phyloP scores from a whole-genome alignment of 2,329 filamentous ascomycete genomes.

The Xenoacremonium recifei region DNA sequence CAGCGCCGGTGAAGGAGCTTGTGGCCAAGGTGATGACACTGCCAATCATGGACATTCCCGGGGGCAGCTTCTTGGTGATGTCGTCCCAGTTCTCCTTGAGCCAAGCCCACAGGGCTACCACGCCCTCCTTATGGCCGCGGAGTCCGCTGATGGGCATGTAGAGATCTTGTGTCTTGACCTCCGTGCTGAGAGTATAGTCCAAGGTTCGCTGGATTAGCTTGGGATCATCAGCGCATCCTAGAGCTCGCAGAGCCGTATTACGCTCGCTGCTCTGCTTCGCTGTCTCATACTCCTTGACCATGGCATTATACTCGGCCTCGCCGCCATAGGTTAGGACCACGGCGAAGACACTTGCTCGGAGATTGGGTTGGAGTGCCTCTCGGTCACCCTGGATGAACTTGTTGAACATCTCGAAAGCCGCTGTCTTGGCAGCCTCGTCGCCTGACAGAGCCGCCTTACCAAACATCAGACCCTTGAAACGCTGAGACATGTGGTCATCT shows the following conservation, averaged over 20 bases:
- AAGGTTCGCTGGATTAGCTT: constrained; percentile 81
- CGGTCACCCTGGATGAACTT: constrained; percentile 79
- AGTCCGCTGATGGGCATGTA: constrained; percentile 84
- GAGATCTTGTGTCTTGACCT: constrained; percentile 92
- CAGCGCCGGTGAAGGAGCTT: constrained; percentile 72
- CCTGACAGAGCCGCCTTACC: constrained; percentile 77
- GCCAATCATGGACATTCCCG: constrained; percentile 83
- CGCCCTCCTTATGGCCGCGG: constrained; percentile 72
- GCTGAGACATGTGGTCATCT: constrained; percentile 87
- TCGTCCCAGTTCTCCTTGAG: constrained; percentile 87
- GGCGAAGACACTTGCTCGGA: constrained; percentile 81
- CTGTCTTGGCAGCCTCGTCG: constrained; percentile 74
- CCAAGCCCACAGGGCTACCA: constrained; percentile 79
- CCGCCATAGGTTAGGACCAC: constrained; percentile 83
- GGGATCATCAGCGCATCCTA: constrained; percentile 76
- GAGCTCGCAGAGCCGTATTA: constrained; percentile 81
- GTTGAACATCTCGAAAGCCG: constrained; percentile 86
- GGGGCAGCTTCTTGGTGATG: constrained; percentile 76
- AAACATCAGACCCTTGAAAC: constrained; percentile 93
- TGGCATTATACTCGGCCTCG: constrained; percentile 44
- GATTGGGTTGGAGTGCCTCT: constrained; percentile 85
- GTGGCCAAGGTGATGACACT: constrained; percentile 81
- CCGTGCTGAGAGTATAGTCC: constrained; percentile 68
- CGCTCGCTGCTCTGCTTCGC: constrained; percentile 78
- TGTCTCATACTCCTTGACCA: constrained; percentile 28